These are phyloP conservation scores for Leccinum ochraceum DNA, from an alignment of 768 basidiomycete genomes.

Conservation along the genomic window DNA sequence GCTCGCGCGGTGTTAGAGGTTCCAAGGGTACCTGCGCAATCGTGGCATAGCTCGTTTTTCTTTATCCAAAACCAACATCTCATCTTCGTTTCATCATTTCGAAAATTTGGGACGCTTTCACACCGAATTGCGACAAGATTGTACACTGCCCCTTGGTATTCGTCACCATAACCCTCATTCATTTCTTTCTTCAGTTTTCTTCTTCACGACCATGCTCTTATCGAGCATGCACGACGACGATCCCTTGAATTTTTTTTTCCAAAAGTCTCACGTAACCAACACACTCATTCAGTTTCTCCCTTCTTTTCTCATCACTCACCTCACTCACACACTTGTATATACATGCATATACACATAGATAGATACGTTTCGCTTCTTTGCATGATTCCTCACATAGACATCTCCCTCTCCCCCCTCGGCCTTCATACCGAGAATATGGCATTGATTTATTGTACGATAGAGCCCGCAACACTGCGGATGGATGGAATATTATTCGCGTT, in stretches of 20 bases:
- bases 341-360: conserved; percentile 41
- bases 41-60: conserved; percentile 16
- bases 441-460: conserved; percentile 40
- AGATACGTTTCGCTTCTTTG: conserved; percentile 26
- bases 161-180: conserved; percentile 1
- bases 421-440: conserved; percentile 29
- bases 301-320: conserved; percentile 14
- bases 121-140: conserved; percentile 15
- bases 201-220: conserved; percentile 19
- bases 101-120: conserved; percentile 26
- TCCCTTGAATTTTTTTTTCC: conserved; percentile 16
- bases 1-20: conserved; percentile 15
- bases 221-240: conserved; percentile 23
- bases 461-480: conserved; percentile 24
- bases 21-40: conserved; percentile 15
- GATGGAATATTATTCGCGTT: conserved; percentile 35
- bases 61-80: neutral
- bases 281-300: conserved; percentile 25
- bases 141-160: conserved; percentile 13
- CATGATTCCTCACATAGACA: conserved; percentile 33
- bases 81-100: conserved; percentile 6
- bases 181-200: neutral
- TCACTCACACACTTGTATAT: conserved; percentile 38
- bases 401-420: conserved; percentile 15
- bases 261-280: conserved; percentile 17